Percentiles rank a stretch among this genome's conserved stretches.
Conservation (phyloP, 305 asterid species). For the Solanum hybrid region DNA sequence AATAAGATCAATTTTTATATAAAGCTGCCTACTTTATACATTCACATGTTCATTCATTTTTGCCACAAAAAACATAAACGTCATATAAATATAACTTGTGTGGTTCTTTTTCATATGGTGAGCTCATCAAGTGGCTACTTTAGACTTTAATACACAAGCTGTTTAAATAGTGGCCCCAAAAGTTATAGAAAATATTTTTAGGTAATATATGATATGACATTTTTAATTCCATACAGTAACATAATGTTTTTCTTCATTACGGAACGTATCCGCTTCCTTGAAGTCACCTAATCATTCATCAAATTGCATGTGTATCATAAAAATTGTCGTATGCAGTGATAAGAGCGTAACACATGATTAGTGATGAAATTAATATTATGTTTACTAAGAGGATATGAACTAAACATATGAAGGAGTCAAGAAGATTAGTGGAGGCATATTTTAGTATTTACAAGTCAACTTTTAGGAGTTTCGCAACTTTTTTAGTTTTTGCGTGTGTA, state of each 20-base stretch:
- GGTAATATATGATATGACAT: neutral
- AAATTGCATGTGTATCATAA: neutral
- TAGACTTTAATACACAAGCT: neutral
- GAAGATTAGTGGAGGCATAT: neutral
- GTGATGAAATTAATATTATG: neutral
- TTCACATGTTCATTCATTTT: neutral
- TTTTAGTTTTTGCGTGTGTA: fast-evolving
- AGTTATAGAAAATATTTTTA: neutral
- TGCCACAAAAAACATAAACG: neutral
- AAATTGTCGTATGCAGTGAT: neutral
- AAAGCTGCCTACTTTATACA: neutral
- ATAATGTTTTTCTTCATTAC: neutral
- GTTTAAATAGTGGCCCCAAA: neutral
- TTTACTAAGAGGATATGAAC: neutral
- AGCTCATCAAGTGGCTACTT: neutral
- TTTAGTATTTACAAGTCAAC: neutral
- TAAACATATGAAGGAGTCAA: neutral
- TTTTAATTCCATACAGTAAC: neutral
- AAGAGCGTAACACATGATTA: neutral
- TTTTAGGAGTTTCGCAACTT: fast-evolving
- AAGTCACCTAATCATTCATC: neutral
- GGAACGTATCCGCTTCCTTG: neutral
- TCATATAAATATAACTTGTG: too few species aligned
- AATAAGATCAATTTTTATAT: neutral
- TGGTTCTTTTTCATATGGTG: neutral